A percentile compares a stretch with the other conserved stretches of the same genome.
Conservation (phyloP, 2,329 filamentous ascomycete species). For the Alternaria longipes region DNA sequence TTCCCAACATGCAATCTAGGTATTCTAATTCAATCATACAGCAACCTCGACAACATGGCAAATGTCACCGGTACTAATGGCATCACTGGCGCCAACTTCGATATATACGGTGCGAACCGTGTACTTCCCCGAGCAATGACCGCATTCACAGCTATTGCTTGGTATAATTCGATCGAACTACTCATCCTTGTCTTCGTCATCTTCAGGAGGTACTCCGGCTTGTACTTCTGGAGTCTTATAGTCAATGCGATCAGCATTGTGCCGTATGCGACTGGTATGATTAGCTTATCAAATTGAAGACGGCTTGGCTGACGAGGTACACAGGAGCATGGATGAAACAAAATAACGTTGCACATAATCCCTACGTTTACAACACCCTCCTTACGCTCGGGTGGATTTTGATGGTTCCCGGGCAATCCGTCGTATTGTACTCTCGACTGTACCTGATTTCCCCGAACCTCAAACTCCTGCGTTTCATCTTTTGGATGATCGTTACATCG, state of each 20-base stretch:
- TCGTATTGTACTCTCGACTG: neutral
- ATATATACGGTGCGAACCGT: slow-evolving; percentile 16
- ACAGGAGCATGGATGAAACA: neutral
- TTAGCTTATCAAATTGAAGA: neutral
- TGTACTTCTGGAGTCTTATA: slow-evolving; percentile 29
- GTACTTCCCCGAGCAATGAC: neutral
- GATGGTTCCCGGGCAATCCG: neutral
- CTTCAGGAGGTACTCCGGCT: slow-evolving; percentile 26
- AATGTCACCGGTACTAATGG: slow-evolving; percentile 1
- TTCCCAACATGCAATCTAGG: neutral
- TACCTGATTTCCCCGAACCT: neutral
- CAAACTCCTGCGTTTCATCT: neutral
- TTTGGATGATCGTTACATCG: neutral
- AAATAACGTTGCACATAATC: neutral
- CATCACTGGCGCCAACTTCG: slow-evolving; percentile 17
- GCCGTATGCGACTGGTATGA: slow-evolving; percentile 16
- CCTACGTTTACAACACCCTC: neutral
- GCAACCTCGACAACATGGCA: neutral
- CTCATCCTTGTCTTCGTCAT: slow-evolving; percentile 22
- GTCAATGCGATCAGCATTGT: slow-evolving; percentile 20
- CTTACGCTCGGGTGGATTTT: neutral
- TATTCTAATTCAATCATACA: neutral
- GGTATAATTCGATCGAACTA: slow-evolving; percentile 34
- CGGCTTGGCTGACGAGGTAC: rapidly evolving
- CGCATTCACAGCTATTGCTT: slow-evolving; percentile 25